Conservation (phyloP, 129 eudicot species). For the Centella asiatica region DNA sequence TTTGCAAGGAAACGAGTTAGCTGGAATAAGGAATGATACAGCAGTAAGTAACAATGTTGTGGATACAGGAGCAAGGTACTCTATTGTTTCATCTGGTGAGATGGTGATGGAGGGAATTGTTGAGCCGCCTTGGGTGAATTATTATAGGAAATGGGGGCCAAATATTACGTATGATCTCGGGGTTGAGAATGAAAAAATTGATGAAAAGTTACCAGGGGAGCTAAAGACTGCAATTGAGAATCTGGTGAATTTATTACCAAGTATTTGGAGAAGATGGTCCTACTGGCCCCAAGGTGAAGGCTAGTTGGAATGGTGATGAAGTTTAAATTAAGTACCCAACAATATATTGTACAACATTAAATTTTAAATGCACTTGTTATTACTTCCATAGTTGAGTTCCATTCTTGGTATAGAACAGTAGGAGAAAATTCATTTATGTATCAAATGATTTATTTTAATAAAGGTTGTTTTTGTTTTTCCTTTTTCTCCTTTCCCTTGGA, state of each 20-base stretch:
- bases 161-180: constrained; percentile 6
- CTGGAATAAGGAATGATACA: constrained; percentile 5
- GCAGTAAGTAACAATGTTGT: background rate
- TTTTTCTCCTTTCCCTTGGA: too few relatives aligned
- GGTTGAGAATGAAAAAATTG: background rate
- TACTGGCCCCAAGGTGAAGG: constrained; percentile 11
- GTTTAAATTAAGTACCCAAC: too few relatives aligned
- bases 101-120: background rate
- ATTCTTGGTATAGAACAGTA: too few relatives aligned
- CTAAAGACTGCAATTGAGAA: background rate
- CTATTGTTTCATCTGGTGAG: background rate
- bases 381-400: too few relatives aligned
- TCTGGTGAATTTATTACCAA: constrained; percentile 4
- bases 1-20: background rate
- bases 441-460: too few relatives aligned
- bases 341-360: too few relatives aligned
- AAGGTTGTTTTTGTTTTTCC: too few relatives aligned
- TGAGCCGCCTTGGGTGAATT: constrained; percentile 11
- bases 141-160: constrained; percentile 10
- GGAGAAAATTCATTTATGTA: too few relatives aligned
- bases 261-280: constrained; percentile 7
- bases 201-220: background rate
- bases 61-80: constrained; percentile 4
- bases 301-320: constrained; percentile 10
- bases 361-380: too few relatives aligned